These are phyloP conservation scores for Talaromyces verruculosus DNA, from an alignment of 2,329 filamentous ascomycete species.

Conservation along the genomic window DNA sequence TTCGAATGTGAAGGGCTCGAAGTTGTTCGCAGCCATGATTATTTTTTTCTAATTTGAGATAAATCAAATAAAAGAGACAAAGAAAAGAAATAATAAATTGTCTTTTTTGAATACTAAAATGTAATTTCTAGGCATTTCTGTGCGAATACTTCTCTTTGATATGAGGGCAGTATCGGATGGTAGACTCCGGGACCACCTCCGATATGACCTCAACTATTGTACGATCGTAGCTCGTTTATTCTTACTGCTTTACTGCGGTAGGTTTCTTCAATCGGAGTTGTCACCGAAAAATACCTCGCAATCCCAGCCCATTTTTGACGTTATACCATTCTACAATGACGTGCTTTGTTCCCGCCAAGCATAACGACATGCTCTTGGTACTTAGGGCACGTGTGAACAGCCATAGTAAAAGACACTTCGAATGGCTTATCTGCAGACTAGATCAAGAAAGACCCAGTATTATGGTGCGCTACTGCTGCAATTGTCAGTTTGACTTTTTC, in stretches of 20 bases:
- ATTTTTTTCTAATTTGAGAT: background rate
- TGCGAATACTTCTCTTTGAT: background rate
- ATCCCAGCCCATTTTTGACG: background rate
- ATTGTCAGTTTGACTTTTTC: background rate
- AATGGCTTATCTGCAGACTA: background rate
- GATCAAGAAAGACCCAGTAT: background rate
- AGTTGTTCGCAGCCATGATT: background rate
- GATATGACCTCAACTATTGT: background rate
- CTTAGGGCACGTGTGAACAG: background rate
- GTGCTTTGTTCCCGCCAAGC: background rate
- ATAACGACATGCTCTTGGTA: background rate
- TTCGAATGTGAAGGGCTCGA: background rate
- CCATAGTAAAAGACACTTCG: background rate
- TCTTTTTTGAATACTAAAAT: background rate
- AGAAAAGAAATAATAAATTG: too few species aligned
- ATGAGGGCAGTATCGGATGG: background rate
- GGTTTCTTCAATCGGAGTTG: background rate
- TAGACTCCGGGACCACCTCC: background rate
- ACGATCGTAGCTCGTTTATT: background rate
- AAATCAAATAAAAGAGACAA: background rate
- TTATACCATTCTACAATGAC: background rate
- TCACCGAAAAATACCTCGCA: background rate
- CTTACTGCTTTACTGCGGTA: background rate
- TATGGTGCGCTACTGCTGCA: background rate
- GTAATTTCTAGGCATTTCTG: background rate